Evolutionary conservation across 441 rosid genomes (phyloP).

Genomic region (Populus hybrid): DNA sequence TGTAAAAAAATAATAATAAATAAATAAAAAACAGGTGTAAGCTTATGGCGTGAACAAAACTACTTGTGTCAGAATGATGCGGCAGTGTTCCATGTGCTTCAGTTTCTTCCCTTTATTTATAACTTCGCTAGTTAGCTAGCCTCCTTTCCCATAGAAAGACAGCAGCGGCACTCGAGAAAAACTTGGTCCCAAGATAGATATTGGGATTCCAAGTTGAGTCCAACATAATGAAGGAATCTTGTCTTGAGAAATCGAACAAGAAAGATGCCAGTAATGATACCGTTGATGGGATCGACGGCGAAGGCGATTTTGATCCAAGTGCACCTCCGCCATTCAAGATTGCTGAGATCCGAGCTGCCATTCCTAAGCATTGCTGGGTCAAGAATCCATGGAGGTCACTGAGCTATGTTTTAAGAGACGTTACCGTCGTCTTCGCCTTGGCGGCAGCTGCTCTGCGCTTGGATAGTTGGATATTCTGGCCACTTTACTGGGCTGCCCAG

Average conservation of each 20-base stretch:
- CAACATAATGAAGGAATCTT: background rate
- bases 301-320: slow-evolving; percentile 53
- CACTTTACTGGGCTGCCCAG: slow-evolving; percentile 85
- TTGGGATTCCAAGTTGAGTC: background rate
- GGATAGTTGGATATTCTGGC: slow-evolving; percentile 75
- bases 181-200: background rate
- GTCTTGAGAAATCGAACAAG: background rate
- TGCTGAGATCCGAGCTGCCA: slow-evolving; percentile 79
- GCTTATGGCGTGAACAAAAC: background rate
- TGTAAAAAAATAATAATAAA: too few relatives aligned
- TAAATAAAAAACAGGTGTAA: background rate
- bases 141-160: background rate
- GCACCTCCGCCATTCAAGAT: slow-evolving; percentile 79
- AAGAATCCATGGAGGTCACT: slow-evolving; percentile 90
- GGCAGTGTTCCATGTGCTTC: background rate
- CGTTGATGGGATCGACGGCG: slow-evolving; percentile 29
- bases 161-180: background rate
- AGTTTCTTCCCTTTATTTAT: background rate
- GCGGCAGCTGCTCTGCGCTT: slow-evolving; percentile 60
- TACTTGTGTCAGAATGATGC: background rate
- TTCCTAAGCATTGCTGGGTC: slow-evolving; percentile 95
- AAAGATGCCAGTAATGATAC: slow-evolving; percentile 27
- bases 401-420: slow-evolving; percentile 80
- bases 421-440: slow-evolving; percentile 44
- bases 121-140: background rate